A percentile compares a stretch with the other conserved stretches of the same genome.
Evolutionary conservation across 306 rosid species (phyloP).

Genomic region (Rosa persica): DNA sequence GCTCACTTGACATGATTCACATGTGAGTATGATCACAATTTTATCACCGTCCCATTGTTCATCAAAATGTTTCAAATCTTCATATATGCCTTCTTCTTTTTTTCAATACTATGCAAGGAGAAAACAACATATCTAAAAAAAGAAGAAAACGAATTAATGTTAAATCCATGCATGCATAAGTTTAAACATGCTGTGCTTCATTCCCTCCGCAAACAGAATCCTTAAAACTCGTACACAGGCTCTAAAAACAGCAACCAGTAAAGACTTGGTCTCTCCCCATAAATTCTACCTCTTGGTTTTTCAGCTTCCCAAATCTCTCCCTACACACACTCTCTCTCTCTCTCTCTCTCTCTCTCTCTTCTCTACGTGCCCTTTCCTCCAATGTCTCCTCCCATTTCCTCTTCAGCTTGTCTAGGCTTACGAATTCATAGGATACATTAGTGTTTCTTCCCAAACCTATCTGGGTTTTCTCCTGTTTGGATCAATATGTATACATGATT

Average conservation of each 20-base stretch:
- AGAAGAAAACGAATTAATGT: neutral
- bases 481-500: neutral
- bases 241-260: slow-evolving; percentile 11
- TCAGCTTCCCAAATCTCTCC: slow-evolving; percentile 8
- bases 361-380: neutral
- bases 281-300: neutral
- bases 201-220: slow-evolving; percentile 37
- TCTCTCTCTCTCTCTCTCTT: neutral
- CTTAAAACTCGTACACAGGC: slow-evolving; percentile 39
- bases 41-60: neutral
- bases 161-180: neutral
- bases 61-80: neutral
- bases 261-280: slow-evolving; percentile 4
- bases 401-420: slow-evolving; percentile 3
- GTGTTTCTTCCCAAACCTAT: neutral
- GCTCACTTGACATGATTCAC: neutral
- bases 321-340: no score
- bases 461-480: slow-evolving; percentile 8
- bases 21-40: neutral
- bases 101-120: no score
- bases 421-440: slow-evolving; percentile 6
- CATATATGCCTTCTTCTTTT: neutral
- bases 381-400: slow-evolving; percentile 7
- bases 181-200: neutral
- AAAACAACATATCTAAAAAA: neutral